Evolutionary conservation across 768 basidiomycete species (phyloP).

Genomic region (Naematelia encephala): DNA sequence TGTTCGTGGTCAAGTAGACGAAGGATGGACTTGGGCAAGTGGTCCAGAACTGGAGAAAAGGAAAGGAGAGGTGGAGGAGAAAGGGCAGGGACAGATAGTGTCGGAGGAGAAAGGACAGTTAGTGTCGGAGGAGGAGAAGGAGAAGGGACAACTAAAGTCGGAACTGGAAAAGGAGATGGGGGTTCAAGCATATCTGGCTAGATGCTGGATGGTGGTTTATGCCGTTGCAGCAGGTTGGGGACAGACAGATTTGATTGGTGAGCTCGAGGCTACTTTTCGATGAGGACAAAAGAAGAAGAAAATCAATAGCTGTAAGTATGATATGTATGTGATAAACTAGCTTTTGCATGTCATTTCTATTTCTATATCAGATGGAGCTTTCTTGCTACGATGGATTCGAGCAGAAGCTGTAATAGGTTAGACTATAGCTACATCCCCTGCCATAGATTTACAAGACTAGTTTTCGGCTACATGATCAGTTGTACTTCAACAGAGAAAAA

Average conservation of each 20-base stretch:
- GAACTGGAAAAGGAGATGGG: conserved; percentile 23
- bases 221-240: conserved; percentile 43
- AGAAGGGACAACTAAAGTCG: neutral
- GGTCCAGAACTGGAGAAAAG: conserved; percentile 6
- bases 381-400: no score
- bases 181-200: conserved; percentile 31
- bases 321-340: no score
- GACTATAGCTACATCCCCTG: no score
- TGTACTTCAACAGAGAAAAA: no score
- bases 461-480: no score
- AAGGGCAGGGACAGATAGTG: neutral
- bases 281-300: no score
- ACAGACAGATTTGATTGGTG: conserved; percentile 40
- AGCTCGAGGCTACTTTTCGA: conserved; percentile 36
- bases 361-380: no score
- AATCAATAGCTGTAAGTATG: no score
- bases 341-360: no score
- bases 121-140: neutral
- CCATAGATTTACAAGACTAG: no score
- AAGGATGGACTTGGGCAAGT: conserved; percentile 9
- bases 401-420: no score
- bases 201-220: conserved; percentile 47
- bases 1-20: conserved; percentile 16
- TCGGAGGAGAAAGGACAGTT: neutral
- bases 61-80: neutral